phyloP scores from a whole-genome alignment of 345 rosid genomes.

The Sapria himalayana region DNA sequence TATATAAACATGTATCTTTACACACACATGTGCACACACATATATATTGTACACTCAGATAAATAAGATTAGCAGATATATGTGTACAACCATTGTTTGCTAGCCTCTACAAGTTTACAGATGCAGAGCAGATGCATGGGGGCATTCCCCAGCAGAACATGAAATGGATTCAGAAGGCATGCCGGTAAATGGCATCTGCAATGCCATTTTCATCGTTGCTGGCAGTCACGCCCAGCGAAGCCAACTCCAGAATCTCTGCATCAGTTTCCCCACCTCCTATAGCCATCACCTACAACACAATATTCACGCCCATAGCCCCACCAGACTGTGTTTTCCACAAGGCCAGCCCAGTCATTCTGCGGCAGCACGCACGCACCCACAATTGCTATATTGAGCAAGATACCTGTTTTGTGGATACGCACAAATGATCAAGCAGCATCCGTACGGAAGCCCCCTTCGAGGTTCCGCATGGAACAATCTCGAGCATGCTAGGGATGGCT shows the following conservation, averaged over 20 bases:
- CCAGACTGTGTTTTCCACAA: no score
- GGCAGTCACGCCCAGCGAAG: conserved; percentile 58
- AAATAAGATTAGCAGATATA: no score
- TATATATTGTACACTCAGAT: no score
- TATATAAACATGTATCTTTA: no score
- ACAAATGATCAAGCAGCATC: conserved; percentile 63
- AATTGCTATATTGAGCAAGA: neutral
- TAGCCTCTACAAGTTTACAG: no score
- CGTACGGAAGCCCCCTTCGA: conserved; percentile 71
- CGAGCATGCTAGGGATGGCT: conserved; percentile 77
- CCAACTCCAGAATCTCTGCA: conserved; percentile 72
- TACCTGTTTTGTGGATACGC: conserved; percentile 53
- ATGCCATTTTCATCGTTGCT: conserved; percentile 88
- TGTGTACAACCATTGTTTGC: no score
- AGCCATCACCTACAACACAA: conserved; percentile 52
- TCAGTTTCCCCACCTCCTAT: conserved; percentile 94
- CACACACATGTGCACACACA: no score
- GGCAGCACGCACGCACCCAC: no score
- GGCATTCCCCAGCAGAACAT: no score
- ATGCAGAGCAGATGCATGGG: no score
- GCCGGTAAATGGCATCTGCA: conserved; percentile 74
- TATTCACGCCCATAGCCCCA: neutral
- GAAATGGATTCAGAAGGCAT: conserved; percentile 64
- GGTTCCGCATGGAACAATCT: conserved; percentile 66
- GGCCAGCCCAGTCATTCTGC: no score